phyloP scores from a whole-genome alignment of 139 green algal genomes.

The Chlorokybus atmophyticus region DNA sequence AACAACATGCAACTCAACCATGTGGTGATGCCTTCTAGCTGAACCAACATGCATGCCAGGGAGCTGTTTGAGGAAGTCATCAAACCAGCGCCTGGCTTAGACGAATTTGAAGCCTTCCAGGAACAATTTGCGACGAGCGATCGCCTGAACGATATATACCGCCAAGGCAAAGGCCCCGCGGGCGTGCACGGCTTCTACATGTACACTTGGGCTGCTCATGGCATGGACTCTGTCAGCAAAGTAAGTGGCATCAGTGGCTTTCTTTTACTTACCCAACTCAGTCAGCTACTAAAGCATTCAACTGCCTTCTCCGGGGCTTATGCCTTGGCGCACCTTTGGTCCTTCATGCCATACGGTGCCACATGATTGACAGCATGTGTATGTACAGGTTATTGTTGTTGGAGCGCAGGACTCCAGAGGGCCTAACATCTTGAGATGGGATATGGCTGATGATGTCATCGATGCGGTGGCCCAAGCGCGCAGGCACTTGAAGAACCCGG shows the following conservation, averaged over 20 bases:
- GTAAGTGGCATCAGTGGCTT: neutral
- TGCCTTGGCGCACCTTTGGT: neutral
- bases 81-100: neutral
- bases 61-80: slow-evolving; percentile 13
- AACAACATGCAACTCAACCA: no score
- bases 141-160: slow-evolving; percentile 24
- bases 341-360: neutral
- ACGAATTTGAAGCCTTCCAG: slow-evolving; percentile 21
- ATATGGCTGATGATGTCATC: slow-evolving; percentile 9
- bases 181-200: slow-evolving; percentile 30
- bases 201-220: slow-evolving; percentile 29
- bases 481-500: slow-evolving; percentile 1
- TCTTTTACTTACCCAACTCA: no score
- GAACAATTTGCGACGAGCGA: slow-evolving; percentile 17
- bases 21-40: no score
- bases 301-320: no score
- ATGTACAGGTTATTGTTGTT: slow-evolving; percentile 1
- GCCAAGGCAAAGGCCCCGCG: slow-evolving; percentile 11
- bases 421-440: slow-evolving; percentile 11
- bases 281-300: no score
- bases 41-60: no score
- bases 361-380: neutral
- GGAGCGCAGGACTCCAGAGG: slow-evolving; percentile 18
- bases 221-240: slow-evolving; percentile 22
- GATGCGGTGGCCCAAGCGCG: slow-evolving; percentile 14